Evolutionary conservation across 805 yeast genomes (phyloP), one percentile per base, ranked within the genome.

Genomic region (Candida nonsorbophila): DNA sequence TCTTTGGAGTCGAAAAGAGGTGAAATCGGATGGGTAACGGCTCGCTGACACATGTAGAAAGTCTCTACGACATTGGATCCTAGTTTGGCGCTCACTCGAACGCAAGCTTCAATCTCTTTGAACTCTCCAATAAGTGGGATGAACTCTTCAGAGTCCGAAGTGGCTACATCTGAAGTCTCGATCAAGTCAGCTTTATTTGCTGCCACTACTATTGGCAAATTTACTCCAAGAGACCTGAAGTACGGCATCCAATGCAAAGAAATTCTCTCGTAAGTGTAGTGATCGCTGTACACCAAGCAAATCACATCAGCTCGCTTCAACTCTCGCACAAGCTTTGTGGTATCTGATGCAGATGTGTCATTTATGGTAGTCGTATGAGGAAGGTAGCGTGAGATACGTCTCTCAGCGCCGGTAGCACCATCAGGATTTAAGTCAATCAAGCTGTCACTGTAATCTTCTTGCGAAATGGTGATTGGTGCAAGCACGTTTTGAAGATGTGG

Each of bases 191-290:
- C 68, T 45, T 85, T 87, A 54, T 87, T 92, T 31, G 88, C 87
- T 55, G 94, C 82, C 3, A 92, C 60, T 1, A 92, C 85, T n/a
- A 92, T 79, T 0, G 99, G 98, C 9, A 90, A 55, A 48, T 92
- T 92, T 33, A 90, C 86, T 3, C 98, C 99, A 71, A 86, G 67
- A 0, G 95, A 84, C 37, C 99, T 68, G 45, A 92, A 81, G 66
- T 81, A 73, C 29, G 94, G 92, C 72, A 92, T 79, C 99, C 99
- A 92, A 53, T 87, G 87, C 14, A 90, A 62, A 3, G 95, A 78
- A 4, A 92, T 76, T 26, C 97, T 68, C 51, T 92, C 97, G 50
- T 87, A 92, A 0, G 97, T 86, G 49, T 87, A 92, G 47, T 87
- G 95, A 48, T 88, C 97, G 3, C 92, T 74, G 50, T 88, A 92